A percentile compares a stretch with the other conserved stretches of the same genome.
phyloP scores from a whole-genome alignment of 192 early-diverging fungal species.

The Backusella mclennaniae region DNA sequence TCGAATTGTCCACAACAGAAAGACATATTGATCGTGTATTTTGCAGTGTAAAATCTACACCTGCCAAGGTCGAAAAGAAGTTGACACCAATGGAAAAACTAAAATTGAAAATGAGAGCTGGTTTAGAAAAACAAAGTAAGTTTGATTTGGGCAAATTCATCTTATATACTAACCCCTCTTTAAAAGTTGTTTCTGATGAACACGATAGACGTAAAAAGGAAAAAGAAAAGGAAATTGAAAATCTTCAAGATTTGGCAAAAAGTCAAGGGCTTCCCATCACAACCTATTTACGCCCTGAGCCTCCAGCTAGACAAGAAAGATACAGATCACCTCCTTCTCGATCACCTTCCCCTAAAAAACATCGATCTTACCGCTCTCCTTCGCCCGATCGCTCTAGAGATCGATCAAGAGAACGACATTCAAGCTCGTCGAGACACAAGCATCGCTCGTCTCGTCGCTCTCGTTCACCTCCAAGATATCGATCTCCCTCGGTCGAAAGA shows the following conservation, averaged over 20 bases:
- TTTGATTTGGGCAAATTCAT: neutral
- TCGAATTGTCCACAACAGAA: neutral
- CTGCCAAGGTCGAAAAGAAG: constrained; percentile 24
- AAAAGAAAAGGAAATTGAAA: constrained; percentile 32
- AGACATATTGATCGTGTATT: neutral
- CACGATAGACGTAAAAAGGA: constrained; percentile 32
- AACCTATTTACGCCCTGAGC: constrained; percentile 1
- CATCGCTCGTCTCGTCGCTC: neutral
- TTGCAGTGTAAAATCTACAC: neutral
- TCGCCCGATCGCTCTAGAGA: neutral
- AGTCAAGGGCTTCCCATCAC: neutral
- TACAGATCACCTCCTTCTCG: constrained; percentile 20
- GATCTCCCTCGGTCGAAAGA: neutral
- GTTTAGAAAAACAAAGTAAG: constrained; percentile 42
- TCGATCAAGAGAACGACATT: neutral
- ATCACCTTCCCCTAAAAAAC: constrained; percentile 12
- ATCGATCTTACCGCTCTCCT: neutral
- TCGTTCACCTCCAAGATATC: neutral
- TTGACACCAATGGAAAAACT: constrained; percentile 45
- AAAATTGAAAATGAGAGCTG: constrained; percentile 39
- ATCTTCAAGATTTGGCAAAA: constrained; percentile 16
- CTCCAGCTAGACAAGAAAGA: neutral
- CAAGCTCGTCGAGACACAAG: neutral
- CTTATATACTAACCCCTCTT: neutral
- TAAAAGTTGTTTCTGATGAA: constrained; percentile 37